Percentiles rank a stretch among this genome's conserved stretches.
Conservation (phyloP, 192 early-diverging fungal genomes). For the Martensiomyces pterosporus region DNA sequence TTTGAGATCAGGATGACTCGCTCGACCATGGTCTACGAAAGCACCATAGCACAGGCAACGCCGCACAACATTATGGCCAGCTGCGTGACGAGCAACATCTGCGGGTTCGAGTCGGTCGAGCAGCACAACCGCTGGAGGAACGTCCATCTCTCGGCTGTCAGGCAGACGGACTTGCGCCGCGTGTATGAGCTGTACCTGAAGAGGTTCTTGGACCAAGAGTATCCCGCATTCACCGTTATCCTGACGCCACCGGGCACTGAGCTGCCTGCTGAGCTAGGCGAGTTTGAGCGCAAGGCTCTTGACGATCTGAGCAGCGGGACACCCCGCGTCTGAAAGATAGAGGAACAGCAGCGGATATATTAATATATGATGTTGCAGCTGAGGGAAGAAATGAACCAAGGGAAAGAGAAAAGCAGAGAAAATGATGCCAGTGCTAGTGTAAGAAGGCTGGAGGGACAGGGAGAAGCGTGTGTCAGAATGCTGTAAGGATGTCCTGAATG, state of each 20-base stretch:
- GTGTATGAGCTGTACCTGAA: slow-evolving; percentile 27
- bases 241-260: slow-evolving; percentile 26
- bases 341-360: not conserved
- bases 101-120: slow-evolving; percentile 19
- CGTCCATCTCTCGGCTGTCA: slow-evolving; percentile 21
- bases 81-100: slow-evolving; percentile 11
- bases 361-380: not conserved
- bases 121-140: slow-evolving; percentile 22
- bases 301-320: too few species aligned
- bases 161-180: slow-evolving; percentile 22
- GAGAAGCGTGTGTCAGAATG: slow-evolving; percentile 12
- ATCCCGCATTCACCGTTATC: slow-evolving; percentile 17
- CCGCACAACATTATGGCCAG: slow-evolving; percentile 11
- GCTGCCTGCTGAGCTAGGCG: slow-evolving; percentile 23
- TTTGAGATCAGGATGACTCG: slow-evolving; percentile 43
- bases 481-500: slow-evolving; percentile 45
- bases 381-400: too few species aligned
- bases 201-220: slow-evolving; percentile 17
- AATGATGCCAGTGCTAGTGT: not conserved
- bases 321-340: too few species aligned
- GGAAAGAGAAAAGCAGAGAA: not conserved
- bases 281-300: slow-evolving; percentile 17
- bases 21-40: slow-evolving; percentile 18
- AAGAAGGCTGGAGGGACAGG: too few species aligned
- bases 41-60: slow-evolving; percentile 10